A percentile compares a stretch with the other conserved stretches of the same genome.
These are phyloP conservation scores for Fraxinus platypoda DNA, from an alignment of 305 asterid species.

Conservation along the genomic window DNA sequence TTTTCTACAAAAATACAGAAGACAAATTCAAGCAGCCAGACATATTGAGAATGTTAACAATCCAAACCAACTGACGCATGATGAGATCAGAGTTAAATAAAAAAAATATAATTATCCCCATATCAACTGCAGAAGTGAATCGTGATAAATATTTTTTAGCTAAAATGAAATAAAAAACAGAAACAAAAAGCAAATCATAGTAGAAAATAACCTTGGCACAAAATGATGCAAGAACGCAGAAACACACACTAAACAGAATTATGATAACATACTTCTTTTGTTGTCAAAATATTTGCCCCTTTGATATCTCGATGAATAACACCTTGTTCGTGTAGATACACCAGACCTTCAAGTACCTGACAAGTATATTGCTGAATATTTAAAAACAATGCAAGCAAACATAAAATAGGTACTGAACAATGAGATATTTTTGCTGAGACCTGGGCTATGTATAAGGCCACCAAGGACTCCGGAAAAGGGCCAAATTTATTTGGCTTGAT, in stretches of 20 bases:
- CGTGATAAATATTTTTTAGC: not conserved
- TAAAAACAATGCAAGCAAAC: slow-evolving; percentile 26
- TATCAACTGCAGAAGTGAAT: not conserved
- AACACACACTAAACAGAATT: not conserved
- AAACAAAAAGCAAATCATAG: not conserved
- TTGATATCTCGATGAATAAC: slow-evolving; percentile 92
- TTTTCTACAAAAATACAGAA: not conserved
- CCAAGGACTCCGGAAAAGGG: slow-evolving; percentile 98
- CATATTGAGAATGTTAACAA: not conserved
- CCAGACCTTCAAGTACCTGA: slow-evolving; percentile 98
- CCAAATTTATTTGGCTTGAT: slow-evolving; percentile 98
- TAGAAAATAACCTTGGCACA: not conserved
- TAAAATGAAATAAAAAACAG: not conserved
- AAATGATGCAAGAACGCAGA: slow-evolving; percentile 3
- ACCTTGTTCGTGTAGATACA: slow-evolving; percentile 98
- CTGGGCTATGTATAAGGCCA: slow-evolving; percentile 95
- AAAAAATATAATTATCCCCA: not conserved
- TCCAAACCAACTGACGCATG: not conserved
- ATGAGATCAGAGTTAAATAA: not conserved
- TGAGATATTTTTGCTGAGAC: slow-evolving; percentile 38
- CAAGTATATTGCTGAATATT: slow-evolving; percentile 23
- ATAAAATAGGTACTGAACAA: slow-evolving; percentile 19
- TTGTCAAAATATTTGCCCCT: slow-evolving; percentile 73
- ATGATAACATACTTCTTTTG: slow-evolving; percentile 52
- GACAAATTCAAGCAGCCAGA: not conserved